Conservation (phyloP, 192 early-diverging fungal genomes). For the Lunasporangiospora selenospora region DNA sequence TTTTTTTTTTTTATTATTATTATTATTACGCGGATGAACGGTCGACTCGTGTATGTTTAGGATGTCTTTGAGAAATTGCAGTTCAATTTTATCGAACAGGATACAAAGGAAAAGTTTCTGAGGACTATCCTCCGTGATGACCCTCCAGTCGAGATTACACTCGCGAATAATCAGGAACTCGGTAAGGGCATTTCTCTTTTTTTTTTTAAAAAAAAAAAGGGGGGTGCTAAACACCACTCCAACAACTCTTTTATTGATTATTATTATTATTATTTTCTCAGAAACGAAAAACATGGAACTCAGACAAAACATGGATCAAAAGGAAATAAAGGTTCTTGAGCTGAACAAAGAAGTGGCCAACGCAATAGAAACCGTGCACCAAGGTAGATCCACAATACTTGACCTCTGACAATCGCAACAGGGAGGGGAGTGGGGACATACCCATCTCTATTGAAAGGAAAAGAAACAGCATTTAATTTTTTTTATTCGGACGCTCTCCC, state of each 20-base stretch:
- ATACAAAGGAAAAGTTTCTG: conserved; percentile 35
- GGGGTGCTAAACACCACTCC: conserved; percentile 3
- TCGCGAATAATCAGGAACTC: conserved; percentile 22
- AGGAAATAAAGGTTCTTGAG: background rate
- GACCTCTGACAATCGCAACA: too few relatives aligned
- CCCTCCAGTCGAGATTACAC: conserved; percentile 21
- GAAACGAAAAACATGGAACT: background rate
- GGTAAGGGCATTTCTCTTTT: conserved; percentile 8
- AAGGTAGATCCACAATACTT: conserved; percentile 1
- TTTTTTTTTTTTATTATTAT: too few relatives aligned
- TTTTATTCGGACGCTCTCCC: background rate
- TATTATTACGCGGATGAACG: too few relatives aligned
- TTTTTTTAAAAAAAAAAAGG: background rate
- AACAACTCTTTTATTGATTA: too few relatives aligned
- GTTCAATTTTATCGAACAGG: conserved; percentile 31
- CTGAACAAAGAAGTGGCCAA: background rate
- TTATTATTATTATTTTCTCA: background rate
- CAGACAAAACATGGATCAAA: background rate
- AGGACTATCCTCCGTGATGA: conserved; percentile 16
- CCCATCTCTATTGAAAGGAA: background rate
- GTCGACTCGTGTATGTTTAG: too few relatives aligned
- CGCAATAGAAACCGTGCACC: background rate
- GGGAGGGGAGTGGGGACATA: too few relatives aligned
- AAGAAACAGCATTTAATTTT: background rate
- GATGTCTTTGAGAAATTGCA: conserved; percentile 31